Base-by-base conservation (phyloP, 1,139 yeast genomes). In the Yamadazyma atlantica region DNA sequence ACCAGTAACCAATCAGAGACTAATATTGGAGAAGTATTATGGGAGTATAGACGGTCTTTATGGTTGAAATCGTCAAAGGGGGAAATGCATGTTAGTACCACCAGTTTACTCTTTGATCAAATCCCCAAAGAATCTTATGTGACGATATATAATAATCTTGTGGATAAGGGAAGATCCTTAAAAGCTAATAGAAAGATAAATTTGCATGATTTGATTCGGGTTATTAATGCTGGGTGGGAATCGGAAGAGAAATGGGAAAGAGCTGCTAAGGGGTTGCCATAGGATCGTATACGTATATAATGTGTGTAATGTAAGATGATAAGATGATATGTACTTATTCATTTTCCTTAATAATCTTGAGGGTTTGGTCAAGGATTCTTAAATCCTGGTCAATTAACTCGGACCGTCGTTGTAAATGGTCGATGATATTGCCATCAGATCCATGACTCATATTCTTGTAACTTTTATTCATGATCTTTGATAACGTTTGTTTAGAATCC, bases 161-260 rank as follows among this genome's bases (percentile, higher is more conserved):
- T 84, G 13, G 73, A 79, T 23, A 79, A 79, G 51, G 80, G 79
- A 26, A 75, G 73, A 49, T 64, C 70, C 2, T 65, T 85, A 49
- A 78, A 73, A 46, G 33, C 47, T 1, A 64, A 58, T 28, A 74
- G 66, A 49, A 77, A 80, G 24, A 62, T 85, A 55, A 83, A 82
- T 54, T 64, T 84, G 46, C 61, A 60, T 40, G 90, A 84, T 52
- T 73, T 80, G 32, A 53, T 83, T 38, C 70, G 69, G 41, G 73
- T 84, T 12, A 73, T 84, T 26, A 75, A 83, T 50, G 73, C 78
- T 4, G 92, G 90, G 6, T 85, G 94, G 94, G 65, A 69, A 14
- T 78, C 76, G 38, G 77, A 75, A 16, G 81, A 74, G 42, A 74
- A 73, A 49, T 83, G 86, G 82, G 87, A 80, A 38, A 52, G 76